Conservation (phyloP, 345 rosid genomes). For the Dipteronia sinensis region DNA sequence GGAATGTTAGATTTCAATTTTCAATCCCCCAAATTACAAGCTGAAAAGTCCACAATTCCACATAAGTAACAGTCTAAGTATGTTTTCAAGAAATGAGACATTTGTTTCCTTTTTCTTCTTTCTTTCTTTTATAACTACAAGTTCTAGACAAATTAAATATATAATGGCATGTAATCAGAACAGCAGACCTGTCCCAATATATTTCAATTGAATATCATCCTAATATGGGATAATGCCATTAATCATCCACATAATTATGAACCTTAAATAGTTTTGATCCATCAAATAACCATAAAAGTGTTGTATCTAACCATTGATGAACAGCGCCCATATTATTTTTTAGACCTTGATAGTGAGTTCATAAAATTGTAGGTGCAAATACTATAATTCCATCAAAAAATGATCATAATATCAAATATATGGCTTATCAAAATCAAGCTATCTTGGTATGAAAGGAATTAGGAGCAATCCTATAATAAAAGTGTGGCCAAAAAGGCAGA, state of each 20-base stretch:
- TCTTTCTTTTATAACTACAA: neutral
- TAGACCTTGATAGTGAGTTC: neutral
- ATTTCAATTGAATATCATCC: neutral
- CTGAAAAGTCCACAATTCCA: neutral
- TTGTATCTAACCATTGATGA: neutral
- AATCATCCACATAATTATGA: neutral
- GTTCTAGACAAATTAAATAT: neutral
- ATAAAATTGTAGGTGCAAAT: neutral
- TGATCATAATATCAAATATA: neutral
- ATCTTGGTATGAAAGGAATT: neutral
- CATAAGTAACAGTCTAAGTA: neutral
- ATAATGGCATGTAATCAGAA: neutral
- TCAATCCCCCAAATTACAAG: slow-evolving; percentile 3
- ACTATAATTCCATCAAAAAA: neutral
- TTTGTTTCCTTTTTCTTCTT: neutral
- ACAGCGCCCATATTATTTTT: neutral
- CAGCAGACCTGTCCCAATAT: neutral
- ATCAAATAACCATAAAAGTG: neutral
- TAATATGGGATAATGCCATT: neutral
- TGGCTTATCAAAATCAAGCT: neutral
- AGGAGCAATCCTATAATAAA: neutral
- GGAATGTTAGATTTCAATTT: neutral
- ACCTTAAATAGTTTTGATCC: neutral
- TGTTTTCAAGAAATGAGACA: neutral
- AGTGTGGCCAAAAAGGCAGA: neutral